phyloP scores from a whole-genome alignment of 805 yeast genomes.

The Candida saitoana region DNA sequence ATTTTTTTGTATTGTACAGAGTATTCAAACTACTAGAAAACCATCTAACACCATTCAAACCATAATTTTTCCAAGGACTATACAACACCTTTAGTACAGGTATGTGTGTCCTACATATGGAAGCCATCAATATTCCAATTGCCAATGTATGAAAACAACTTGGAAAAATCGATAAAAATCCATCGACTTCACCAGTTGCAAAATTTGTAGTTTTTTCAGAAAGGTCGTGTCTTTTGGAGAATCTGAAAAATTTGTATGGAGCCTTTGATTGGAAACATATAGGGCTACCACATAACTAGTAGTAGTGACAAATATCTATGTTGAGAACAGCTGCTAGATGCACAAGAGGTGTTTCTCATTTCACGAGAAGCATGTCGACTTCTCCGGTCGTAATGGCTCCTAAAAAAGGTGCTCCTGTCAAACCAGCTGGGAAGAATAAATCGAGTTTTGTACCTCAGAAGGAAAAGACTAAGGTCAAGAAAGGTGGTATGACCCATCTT shows the following conservation, averaged over 20 bases:
- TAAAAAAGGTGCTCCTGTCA: slow-evolving; percentile 11
- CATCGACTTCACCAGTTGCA: background rate
- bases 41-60: background rate
- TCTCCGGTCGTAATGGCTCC: slow-evolving; percentile 12
- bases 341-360: slow-evolving; percentile 2
- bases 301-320: background rate
- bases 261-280: background rate
- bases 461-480: slow-evolving; percentile 21
- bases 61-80: background rate
- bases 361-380: slow-evolving; percentile 7
- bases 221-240: background rate
- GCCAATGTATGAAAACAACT: background rate
- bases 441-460: slow-evolving; percentile 7
- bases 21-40: background rate
- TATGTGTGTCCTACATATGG: background rate
- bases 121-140: background rate
- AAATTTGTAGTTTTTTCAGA: background rate
- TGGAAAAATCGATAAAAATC: background rate
- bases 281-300: background rate
- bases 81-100: background rate
- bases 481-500: slow-evolving; percentile 41
- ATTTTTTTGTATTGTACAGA: background rate
- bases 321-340: slow-evolving; percentile 3
- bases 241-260: background rate
- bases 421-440: slow-evolving; percentile 17